A percentile compares a stretch with the other conserved stretches of the same genome.
These are phyloP conservation scores for Chrysanthemum makinoi DNA, from an alignment of 129 eudicot species.

Conservation along the genomic window DNA sequence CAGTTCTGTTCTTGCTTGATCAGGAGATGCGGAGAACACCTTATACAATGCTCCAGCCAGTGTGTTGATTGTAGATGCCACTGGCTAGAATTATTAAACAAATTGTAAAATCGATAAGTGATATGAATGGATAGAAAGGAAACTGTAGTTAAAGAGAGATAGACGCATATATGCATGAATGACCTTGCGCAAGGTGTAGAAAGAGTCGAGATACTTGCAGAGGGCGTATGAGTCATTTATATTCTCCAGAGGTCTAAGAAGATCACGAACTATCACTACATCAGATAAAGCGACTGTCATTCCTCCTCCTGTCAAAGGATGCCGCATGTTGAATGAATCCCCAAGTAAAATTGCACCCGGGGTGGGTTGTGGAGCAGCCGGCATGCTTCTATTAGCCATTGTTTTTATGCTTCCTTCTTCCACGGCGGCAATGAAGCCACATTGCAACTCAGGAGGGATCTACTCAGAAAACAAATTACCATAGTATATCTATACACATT, in stretches of 20 bases:
- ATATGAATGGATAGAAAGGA: no score
- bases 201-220: conserved; percentile 54
- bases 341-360: conserved; percentile 66
- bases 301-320: conserved; percentile 85
- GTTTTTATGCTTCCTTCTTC: conserved; percentile 51
- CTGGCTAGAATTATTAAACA: conserved; percentile 40
- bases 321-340: conserved; percentile 78
- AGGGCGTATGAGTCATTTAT: conserved; percentile 49
- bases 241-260: conserved; percentile 46
- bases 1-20: conserved; percentile 52
- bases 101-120: neutral
- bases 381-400: conserved; percentile 66
- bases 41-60: conserved; percentile 59
- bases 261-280: conserved; percentile 57
- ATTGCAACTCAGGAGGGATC: conserved; percentile 47
- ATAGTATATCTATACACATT: no score
- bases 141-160: neutral
- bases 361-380: conserved; percentile 59
- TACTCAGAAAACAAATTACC: no score
- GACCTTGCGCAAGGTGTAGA: conserved; percentile 73
- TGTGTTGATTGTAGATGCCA: conserved; percentile 61
- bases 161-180: neutral
- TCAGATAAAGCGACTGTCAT: conserved; percentile 81
- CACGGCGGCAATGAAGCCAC: conserved; percentile 41
- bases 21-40: conserved; percentile 51